These are phyloP conservation scores for Xanthoparmelia taractica DNA, from an alignment of 495 filamentous ascomycete species.

Conservation along the genomic window DNA sequence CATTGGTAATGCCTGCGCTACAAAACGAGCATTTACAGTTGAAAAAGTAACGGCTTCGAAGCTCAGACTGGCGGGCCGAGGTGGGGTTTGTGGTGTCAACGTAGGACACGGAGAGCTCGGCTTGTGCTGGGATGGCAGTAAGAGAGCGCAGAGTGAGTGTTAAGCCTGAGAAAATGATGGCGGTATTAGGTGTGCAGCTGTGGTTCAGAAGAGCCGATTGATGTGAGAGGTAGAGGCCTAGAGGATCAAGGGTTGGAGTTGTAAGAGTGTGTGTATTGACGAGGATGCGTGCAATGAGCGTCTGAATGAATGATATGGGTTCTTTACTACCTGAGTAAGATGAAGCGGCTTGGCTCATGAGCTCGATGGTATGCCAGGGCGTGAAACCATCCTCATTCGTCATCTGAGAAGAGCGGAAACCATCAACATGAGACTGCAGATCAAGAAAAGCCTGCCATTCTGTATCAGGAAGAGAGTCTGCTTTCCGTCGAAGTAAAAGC, in stretches of 20 bases:
- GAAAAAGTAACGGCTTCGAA: constrained; percentile 57
- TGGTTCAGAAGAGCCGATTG: constrained; percentile 56
- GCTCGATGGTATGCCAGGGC: constrained; percentile 40
- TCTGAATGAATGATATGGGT: constrained; percentile 51
- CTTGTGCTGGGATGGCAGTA: constrained; percentile 41
- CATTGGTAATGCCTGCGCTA: constrained; percentile 29
- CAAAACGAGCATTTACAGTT: constrained; percentile 55
- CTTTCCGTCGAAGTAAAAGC: constrained; percentile 40
- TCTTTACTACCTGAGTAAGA: constrained; percentile 42
- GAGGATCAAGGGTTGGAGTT: constrained; percentile 47
- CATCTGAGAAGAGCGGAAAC: constrained; percentile 10
- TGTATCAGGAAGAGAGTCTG: constrained; percentile 31
- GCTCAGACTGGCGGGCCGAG: constrained; percentile 40
- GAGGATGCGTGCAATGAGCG: constrained; percentile 43
- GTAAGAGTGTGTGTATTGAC: constrained; percentile 56
- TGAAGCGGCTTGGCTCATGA: constrained; percentile 48
- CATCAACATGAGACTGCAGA: constrained; percentile 41
- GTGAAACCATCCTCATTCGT: constrained; percentile 35
- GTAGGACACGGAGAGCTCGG: constrained; percentile 64
- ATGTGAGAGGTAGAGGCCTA: constrained; percentile 54
- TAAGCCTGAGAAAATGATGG: constrained; percentile 53
- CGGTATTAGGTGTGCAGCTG: constrained; percentile 62
- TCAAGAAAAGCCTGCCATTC: constrained; percentile 37
- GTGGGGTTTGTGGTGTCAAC: constrained; percentile 51
- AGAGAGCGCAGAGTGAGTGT: constrained; percentile 41